Base-by-base conservation (phyloP, 306 rosid species). In the Sindora glabra region DNA sequence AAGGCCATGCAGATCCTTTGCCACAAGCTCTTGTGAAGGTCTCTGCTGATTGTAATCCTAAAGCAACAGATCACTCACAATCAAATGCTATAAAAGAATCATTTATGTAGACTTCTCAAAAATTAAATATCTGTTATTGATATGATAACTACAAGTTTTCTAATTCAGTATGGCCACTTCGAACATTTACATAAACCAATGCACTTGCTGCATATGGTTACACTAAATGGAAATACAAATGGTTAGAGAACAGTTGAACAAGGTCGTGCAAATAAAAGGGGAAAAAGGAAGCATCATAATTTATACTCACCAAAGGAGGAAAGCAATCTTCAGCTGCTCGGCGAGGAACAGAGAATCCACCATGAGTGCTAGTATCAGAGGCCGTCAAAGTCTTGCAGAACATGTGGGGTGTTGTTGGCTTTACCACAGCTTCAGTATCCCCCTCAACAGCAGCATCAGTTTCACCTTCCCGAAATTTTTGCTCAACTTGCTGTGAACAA, bases 301-400 rank as follows among this genome's bases (percentile, higher is more conserved):
- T 62, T 15, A 45, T 32, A 13, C 40, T 69, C 86, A 94, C 99
- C 95, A 94, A 77, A 36, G 97, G 89, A 59, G 99, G 97, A 61
- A 94, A 94, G 78, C 99, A 94, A 75, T 94, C 99, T 76, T 94
- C 99, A n/a, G 99, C 99, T 0, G 99, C 99, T 9, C 99, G 90
- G 24, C 99, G 89, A 25, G 99, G 99, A 21, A 94, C 99, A 2
- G 99, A 94, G 74, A 94, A 94, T 18, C 99, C 99, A 53, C 99
- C 99, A 56, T 94, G 99, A 67, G 99, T 89, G 75, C 99, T 94
- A 6, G 99, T 94, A 68, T 94, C 99, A 12, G 99, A 94, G 48
- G 99, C 99, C 5, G 99, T 94, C 22, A 94, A 89, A 50, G 99
- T 94, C 86, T 94, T 94, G 72, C 99, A 94, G 85, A 94, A 94